A percentile compares a stretch with the other conserved stretches of the same genome.
Evolutionary conservation across 2,329 filamentous ascomycete genomes (phyloP).

Genomic region (Hymenoscyphus infarciens): DNA sequence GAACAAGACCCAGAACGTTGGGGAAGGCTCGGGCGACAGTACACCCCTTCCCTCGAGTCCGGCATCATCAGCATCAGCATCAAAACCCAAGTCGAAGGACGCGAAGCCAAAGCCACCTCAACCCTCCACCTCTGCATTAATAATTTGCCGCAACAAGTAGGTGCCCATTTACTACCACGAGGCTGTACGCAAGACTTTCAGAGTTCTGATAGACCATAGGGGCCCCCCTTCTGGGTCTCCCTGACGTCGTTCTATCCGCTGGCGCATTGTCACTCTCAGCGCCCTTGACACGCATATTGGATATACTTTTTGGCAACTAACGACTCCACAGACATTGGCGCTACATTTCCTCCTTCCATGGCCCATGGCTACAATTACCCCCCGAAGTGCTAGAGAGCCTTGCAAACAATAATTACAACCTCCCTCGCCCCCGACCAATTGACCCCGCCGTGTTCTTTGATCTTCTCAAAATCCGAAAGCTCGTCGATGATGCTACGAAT

Average conservation of each 20-base stretch:
- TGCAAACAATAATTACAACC: slow-evolving; percentile 75
- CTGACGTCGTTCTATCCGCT: neutral
- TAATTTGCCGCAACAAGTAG: slow-evolving; percentile 68
- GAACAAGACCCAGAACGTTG: slow-evolving; percentile 39
- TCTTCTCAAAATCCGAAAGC: slow-evolving; percentile 73
- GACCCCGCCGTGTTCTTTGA: slow-evolving; percentile 82
- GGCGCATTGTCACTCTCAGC: neutral
- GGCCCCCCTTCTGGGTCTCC: neutral
- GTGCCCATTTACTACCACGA: slow-evolving; percentile 33
- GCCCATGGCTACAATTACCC: slow-evolving; percentile 77
- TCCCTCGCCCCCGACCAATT: slow-evolving; percentile 70
- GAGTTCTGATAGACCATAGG: neutral
- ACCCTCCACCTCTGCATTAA: slow-evolving; percentile 47
- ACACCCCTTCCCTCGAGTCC: slow-evolving; percentile 19
- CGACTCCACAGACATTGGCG: slow-evolving; percentile 66
- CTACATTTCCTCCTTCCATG: slow-evolving; percentile 80
- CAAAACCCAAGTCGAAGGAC: slow-evolving; percentile 22
- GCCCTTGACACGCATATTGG: neutral
- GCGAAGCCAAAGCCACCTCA: slow-evolving; percentile 32
- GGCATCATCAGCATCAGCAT: slow-evolving; percentile 21
- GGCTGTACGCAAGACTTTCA: neutral
- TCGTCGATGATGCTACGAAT: slow-evolving; percentile 76
- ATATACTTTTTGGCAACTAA: slow-evolving; percentile 11
- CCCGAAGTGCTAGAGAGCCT: slow-evolving; percentile 75
- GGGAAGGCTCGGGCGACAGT: slow-evolving; percentile 27